Evolutionary conservation across 805 yeast genomes (phyloP), one percentile per base, ranked within the genome.

Genomic region (Alloascoidea africana): DNA sequence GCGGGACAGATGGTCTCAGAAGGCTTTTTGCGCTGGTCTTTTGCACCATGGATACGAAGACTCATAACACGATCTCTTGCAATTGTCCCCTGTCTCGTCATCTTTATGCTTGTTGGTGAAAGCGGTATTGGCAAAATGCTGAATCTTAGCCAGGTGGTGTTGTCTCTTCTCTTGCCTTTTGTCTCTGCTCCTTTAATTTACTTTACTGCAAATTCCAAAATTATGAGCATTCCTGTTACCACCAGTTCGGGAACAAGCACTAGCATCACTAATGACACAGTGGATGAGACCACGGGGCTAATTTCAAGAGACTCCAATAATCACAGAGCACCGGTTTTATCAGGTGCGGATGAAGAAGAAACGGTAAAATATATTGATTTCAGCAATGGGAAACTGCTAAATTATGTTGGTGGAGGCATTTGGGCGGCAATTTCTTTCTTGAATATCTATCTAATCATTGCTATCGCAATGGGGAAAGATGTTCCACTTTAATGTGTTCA

Each of bases 1-100:
- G 87, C 96, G 2, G 94, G 96, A 27, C 96, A 86, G 54, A 83
- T 84, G 74, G 93, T 86, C 5, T 75, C 84, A 49, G 95, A 86
- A 54, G 96, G 96, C 1, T 87, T 85, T 48, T 64, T 84, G 17
- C 64, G 70, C 42, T 82, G 94, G 81, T 62, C 80, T 4, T 66
- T 85, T 42, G 73, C 81, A 27, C 96, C 96, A 2, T 86, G 86
- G 60, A 63, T 79, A 2, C 70, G 94, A 39, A 67, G 95, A 42
- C 61, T 86, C 33, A 63, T 83, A 17, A 86, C 96, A 0, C 66
- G 96, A 50, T 65, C 74, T n/a, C 62, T 86, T 16, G 94, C 96
- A 2, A 78, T 86, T 19, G 63, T 76, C 1, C 96, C 96, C 2
- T 86, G 96, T 58, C 59, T 86, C 15, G 54, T 79, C 30, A 86